Conservation (phyloP, 208 protist genomes). For the Sergeia podlipaevii region DNA sequence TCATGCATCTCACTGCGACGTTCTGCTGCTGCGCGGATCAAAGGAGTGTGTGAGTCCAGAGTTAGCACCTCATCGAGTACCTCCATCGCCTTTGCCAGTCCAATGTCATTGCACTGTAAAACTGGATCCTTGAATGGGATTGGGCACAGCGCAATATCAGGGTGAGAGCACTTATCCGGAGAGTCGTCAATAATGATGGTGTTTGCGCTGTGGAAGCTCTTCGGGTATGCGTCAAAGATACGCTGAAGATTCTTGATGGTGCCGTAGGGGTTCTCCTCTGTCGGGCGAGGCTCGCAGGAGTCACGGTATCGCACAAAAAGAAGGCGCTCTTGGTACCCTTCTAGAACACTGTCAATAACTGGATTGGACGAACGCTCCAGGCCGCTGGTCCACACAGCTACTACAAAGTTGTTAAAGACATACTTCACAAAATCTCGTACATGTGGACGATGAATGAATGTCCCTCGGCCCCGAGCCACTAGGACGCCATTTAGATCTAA, state of each 20-base stretch:
- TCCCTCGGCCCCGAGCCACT: slow-evolving; percentile 60
- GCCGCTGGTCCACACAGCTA: slow-evolving; percentile 89
- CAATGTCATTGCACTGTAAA: slow-evolving; percentile 54
- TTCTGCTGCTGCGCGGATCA: slow-evolving; percentile 72
- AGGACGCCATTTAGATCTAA: slow-evolving; percentile 91
- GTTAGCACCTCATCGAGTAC: slow-evolving; percentile 73
- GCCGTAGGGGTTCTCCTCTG: slow-evolving; percentile 60
- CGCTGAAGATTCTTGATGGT: slow-evolving; percentile 85
- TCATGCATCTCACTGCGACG: slow-evolving; percentile 19
- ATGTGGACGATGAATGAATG: slow-evolving; percentile 68
- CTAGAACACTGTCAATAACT: slow-evolving; percentile 86
- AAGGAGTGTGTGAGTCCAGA: slow-evolving; percentile 53
- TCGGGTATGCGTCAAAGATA: slow-evolving; percentile 78
- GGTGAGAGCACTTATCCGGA: slow-evolving; percentile 88
- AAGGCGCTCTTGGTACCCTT: slow-evolving; percentile 67
- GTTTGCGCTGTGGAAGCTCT: slow-evolving; percentile 86
- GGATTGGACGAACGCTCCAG: slow-evolving; percentile 79
- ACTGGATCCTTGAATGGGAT: slow-evolving; percentile 72
- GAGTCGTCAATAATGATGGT: slow-evolving; percentile 92
- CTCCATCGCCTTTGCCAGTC: slow-evolving; percentile 57
- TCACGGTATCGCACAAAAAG: slow-evolving; percentile 83
- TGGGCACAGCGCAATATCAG: slow-evolving; percentile 85
- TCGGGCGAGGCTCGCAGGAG: slow-evolving; percentile 49
- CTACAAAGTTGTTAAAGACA: slow-evolving; percentile 85
- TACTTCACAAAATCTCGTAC: slow-evolving; percentile 78